These are phyloP conservation scores for Durio zibethinus DNA, from an alignment of 345 rosid genomes.

Conservation along the genomic window DNA sequence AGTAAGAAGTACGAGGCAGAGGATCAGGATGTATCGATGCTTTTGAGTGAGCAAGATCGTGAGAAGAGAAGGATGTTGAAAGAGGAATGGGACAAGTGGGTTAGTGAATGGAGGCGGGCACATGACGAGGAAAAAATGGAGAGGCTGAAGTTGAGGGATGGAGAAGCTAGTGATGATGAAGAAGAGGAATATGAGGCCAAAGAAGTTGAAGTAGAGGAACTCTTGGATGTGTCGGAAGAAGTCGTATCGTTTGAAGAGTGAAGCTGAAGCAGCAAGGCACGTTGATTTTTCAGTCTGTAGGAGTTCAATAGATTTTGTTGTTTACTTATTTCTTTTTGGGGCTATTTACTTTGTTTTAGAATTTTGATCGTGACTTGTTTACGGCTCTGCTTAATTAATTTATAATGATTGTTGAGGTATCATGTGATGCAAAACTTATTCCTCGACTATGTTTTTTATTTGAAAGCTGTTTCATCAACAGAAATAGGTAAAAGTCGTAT, in stretches of 20 bases:
- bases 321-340: not conserved
- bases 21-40: conserved; percentile 87
- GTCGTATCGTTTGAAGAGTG: conserved; percentile 10
- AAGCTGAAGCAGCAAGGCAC: not conserved
- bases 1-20: conserved; percentile 90
- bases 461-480: conserved; percentile 36
- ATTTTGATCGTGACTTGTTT: not conserved
- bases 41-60: conserved; percentile 80
- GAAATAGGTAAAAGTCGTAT: no score
- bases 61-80: conserved; percentile 78
- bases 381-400: not conserved
- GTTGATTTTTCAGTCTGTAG: not conserved
- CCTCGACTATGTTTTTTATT: no score
- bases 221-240: conserved; percentile 57
- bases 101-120: conserved; percentile 54
- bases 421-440: not conserved
- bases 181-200: conserved; percentile 91
- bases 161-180: conserved; percentile 74
- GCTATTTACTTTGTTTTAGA: not conserved
- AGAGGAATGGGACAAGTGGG: conserved; percentile 92
- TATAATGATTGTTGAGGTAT: not conserved
- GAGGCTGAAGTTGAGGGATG: conserved; percentile 65
- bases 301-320: not conserved
- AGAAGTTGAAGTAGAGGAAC: conserved; percentile 70
- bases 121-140: conserved; percentile 67